phyloP scores from a whole-genome alignment of 306 rosid genomes.

The Ormosia emarginata region DNA sequence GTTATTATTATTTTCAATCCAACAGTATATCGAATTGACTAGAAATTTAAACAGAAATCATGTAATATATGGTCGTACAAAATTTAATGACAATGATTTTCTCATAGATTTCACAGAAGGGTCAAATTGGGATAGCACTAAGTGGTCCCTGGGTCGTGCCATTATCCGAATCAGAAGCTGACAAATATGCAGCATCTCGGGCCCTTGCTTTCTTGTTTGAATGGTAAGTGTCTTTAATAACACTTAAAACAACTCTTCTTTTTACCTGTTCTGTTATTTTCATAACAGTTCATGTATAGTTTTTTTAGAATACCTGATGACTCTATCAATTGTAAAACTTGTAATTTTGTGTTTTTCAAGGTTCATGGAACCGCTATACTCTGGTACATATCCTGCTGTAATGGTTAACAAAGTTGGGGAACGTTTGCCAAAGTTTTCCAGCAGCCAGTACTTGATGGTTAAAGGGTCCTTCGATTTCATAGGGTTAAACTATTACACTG shows the following conservation, averaged over 20 bases:
- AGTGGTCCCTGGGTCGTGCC: constrained; percentile 51
- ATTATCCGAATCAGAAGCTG: constrained; percentile 35
- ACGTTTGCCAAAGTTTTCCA: constrained; percentile 50
- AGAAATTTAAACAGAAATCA: background rate
- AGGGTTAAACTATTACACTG: constrained; percentile 61
- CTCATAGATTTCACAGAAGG: constrained; percentile 50
- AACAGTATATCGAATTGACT: background rate
- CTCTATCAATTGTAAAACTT: background rate
- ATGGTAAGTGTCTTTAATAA: constrained; percentile 33
- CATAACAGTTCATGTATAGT: background rate
- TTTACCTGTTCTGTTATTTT: background rate
- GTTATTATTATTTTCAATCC: background rate
- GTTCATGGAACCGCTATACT: constrained; percentile 57
- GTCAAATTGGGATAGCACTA: constrained; percentile 54
- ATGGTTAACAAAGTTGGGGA: constrained; percentile 38
- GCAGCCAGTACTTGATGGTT: constrained; percentile 34
- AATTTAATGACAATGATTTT: background rate
- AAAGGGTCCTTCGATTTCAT: constrained; percentile 59
- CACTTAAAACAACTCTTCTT: background rate
- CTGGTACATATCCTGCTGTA: constrained; percentile 53
- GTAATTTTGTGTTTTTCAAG: constrained; percentile 27
- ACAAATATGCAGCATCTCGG: constrained; percentile 40
- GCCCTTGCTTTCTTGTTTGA: constrained; percentile 47
- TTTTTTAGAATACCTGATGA: background rate
- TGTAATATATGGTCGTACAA: background rate